phyloP scores from a whole-genome alignment of 2,329 filamentous ascomycete genomes.

The Aspergillus piperis region DNA sequence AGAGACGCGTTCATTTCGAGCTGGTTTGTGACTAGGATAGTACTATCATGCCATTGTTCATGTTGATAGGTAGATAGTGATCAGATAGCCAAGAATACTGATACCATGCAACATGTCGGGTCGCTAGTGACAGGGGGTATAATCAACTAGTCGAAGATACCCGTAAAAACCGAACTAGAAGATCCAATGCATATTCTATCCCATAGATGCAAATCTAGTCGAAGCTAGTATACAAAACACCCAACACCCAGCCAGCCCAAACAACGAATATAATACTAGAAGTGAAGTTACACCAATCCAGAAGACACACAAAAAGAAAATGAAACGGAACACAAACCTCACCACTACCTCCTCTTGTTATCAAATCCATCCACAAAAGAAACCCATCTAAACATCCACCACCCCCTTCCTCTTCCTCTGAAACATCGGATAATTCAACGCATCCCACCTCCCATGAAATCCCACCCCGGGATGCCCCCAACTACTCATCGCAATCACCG shows the following conservation, averaged over 20 bases:
- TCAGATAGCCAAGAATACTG: no score
- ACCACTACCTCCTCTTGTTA: background rate
- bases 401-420: background rate
- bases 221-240: background rate
- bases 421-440: background rate
- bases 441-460: background rate
- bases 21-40: background rate
- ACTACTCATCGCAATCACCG: conserved; percentile 6
- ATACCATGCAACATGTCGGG: no score
- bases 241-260: background rate
- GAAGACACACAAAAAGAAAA: background rate
- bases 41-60: background rate
- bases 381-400: background rate
- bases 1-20: background rate
- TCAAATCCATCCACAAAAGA: background rate
- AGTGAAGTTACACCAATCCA: background rate
- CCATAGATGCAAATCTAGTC: background rate
- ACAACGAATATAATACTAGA: background rate
- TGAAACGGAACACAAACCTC: background rate
- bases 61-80: no score
- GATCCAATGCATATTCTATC: no score
- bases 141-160: no score
- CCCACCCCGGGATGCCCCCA: background rate
- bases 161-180: no score
- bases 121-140: no score